Percentiles rank a stretch among this genome's conserved stretches.
These are phyloP conservation scores for Wickerhamomyces sp. DNA, from an alignment of 1,139 yeast species.

Conservation along the genomic window DNA sequence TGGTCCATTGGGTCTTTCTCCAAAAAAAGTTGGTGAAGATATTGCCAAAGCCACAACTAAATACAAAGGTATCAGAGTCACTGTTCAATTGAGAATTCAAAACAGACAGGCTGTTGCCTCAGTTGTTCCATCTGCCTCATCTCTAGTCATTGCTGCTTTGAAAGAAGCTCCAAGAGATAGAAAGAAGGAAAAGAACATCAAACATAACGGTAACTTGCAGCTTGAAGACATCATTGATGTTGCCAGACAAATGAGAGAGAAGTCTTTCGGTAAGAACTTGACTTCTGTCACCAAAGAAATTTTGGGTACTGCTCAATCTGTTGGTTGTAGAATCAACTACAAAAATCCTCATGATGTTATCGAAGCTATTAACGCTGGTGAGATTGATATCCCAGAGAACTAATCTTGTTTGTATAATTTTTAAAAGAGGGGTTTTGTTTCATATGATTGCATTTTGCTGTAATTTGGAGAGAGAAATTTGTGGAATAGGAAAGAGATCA, in stretches of 20 bases:
- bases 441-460: constrained; percentile 1
- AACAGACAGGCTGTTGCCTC: constrained; percentile 99
- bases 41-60: constrained; percentile 99
- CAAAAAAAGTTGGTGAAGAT: constrained; percentile 99
- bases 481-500: too few relatives aligned
- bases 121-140: constrained; percentile 99
- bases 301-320: constrained; percentile 99
- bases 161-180: constrained; percentile 99
- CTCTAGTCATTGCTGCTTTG: constrained; percentile 97
- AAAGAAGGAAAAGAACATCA: constrained; percentile 99
- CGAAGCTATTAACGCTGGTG: constrained; percentile 97
- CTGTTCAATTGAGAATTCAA: constrained; percentile 97
- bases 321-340: constrained; percentile 98
- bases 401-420: constrained; percentile 30
- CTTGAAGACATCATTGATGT: constrained; percentile 94
- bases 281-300: constrained; percentile 98
- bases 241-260: constrained; percentile 96
- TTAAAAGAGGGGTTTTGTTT: constrained; percentile 3
- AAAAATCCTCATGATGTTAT: constrained; percentile 99
- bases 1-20: constrained; percentile 99
- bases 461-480: neutral
- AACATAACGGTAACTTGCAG: constrained; percentile 99
- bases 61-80: constrained; percentile 98
- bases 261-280: constrained; percentile 97
- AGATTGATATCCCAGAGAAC: constrained; percentile 92